Evolutionary conservation across 2,329 filamentous ascomycete genomes (phyloP).

Genomic region (Pestalotiopsis sp.): DNA sequence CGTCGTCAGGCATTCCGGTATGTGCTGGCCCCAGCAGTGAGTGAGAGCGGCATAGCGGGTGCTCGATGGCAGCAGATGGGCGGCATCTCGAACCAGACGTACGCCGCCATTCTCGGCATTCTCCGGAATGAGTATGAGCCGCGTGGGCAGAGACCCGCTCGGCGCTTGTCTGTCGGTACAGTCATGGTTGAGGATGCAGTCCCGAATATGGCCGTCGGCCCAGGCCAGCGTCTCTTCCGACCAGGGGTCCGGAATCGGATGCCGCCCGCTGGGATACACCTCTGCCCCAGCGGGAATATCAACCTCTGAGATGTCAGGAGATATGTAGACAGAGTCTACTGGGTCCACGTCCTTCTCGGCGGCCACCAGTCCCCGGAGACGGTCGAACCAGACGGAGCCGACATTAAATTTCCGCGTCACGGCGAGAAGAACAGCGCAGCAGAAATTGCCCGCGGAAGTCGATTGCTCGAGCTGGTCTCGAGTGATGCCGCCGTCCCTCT

Average conservation of each 20-base stretch:
- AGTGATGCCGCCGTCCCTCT: neutral
- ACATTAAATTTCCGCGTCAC: neutral
- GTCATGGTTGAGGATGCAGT: neutral
- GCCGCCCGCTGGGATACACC: neutral
- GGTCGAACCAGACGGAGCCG: neutral
- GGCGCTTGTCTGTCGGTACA: neutral
- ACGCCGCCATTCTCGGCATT: neutral
- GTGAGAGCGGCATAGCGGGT: neutral
- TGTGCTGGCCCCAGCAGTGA: neutral
- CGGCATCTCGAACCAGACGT: neutral
- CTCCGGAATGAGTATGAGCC: neutral
- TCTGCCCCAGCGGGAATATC: neutral
- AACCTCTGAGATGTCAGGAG: neutral
- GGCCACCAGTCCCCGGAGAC: neutral
- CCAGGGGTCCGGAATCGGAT: neutral
- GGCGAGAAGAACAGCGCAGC: neutral
- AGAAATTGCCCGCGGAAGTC: neutral
- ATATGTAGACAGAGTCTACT: neutral
- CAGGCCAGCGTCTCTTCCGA: neutral
- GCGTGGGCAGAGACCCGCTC: neutral
- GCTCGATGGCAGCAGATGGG: neutral
- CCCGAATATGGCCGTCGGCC: neutral
- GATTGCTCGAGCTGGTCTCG: neutral
- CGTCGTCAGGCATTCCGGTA: neutral
- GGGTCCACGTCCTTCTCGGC: neutral